Evolutionary conservation across 2,329 filamentous ascomycete species (phyloP), one percentile per base, ranked within the genome.

Genomic region (Lecanoromycetidae sp.): DNA sequence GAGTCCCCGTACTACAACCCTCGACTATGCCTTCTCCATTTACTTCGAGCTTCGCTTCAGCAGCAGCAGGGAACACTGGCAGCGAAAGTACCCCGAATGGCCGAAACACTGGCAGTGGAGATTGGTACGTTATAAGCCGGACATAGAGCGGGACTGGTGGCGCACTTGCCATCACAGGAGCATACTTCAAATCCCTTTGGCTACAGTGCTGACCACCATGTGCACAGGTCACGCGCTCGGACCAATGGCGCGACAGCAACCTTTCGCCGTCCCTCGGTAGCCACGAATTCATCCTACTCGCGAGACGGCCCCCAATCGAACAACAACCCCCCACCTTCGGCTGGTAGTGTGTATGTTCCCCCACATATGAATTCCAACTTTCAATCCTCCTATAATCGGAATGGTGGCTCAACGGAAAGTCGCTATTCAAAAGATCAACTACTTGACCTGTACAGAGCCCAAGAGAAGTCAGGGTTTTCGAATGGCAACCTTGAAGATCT

Each of bases 1-100:
- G 38, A 20, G n/a, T 20, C 25, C 13, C 13, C 35, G 30, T 19
- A 41, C 12, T 27, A 41, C 26, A 22, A 25, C 10, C 23, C 7
- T 26, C 22, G 34, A 25, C 12, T 8, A 75, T 87, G 82, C 77
- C 82, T 70, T 78, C 80, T 63, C 80, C 83, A 70, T 76, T 87
- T 65, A 80, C 82, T 59, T 86, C 84, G 58, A 87, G 82, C 73
- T 88, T 88, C 69, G 84, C 84, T 63, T 87, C 84, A 62, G 84
- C 84, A 59, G 84, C 84, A 57, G 83, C 84, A 63, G 83, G 83
- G 65, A 82, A 85, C 65, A 80, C 74, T 58, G 69, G 65, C 71
- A 63, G 79, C 63, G 64, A 63, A 70, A 58, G 74, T 72, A 68
- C 67, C 66, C 67, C 76, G 72, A 62, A 68, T 64, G 64, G 77